A percentile compares a stretch with the other conserved stretches of the same genome.
phyloP scores from a whole-genome alignment of 225 moss, liverwort and hornwort genomes.

The Sphagnum tenellum region DNA sequence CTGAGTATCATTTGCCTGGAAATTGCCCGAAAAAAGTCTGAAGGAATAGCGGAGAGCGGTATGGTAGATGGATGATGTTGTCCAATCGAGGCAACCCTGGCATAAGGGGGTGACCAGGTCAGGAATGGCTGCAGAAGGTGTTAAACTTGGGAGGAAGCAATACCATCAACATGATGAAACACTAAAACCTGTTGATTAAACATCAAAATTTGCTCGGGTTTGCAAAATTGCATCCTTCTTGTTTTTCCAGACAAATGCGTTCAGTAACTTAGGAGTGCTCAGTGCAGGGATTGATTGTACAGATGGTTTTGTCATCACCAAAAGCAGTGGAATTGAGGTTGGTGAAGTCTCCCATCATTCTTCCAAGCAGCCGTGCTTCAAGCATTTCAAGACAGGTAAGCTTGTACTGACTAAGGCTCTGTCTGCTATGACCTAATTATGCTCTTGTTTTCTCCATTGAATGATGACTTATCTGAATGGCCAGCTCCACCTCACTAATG shows the following conservation, averaged over 20 bases:
- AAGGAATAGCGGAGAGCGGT: no score
- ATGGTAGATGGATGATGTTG: no score
- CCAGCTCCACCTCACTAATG: no score
- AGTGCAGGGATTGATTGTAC: neutral
- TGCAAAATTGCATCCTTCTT: neutral
- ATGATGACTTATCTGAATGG: no score
- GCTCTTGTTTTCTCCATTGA: neutral
- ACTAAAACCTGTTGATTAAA: no score
- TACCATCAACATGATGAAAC: no score
- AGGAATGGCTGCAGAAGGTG: no score
- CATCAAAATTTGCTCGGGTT: neutral
- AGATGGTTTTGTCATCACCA: neutral
- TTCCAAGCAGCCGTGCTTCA: neutral
- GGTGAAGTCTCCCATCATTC: neutral
- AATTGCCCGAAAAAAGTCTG: neutral
- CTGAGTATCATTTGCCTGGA: neutral
- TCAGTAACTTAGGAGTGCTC: neutral
- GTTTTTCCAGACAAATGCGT: neutral
- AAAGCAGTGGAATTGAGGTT: no score
- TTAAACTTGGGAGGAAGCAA: no score
- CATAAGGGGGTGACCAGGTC: no score
- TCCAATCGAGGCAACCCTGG: no score
- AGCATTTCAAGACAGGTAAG: slow-evolving; percentile 1
- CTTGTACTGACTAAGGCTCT: neutral
- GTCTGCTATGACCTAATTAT: neutral